Conservation (phyloP, 2,329 filamentous ascomycete species). For the Atkinsonella hypoxylon region DNA sequence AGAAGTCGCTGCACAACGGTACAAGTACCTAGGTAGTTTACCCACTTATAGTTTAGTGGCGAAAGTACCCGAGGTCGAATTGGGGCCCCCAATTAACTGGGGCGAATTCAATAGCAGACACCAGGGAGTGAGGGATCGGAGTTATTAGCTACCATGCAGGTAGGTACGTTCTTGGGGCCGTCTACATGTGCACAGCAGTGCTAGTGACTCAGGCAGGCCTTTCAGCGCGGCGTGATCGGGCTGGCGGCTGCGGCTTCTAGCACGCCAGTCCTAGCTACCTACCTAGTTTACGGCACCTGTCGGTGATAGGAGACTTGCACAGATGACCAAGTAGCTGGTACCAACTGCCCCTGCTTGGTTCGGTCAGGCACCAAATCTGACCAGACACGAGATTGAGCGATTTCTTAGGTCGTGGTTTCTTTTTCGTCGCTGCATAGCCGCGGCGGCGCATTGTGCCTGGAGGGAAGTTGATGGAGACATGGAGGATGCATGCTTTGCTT, state of each 20-base stretch:
- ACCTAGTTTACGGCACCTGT: not conserved
- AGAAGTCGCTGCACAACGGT: too few relatives aligned
- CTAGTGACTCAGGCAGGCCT: too few relatives aligned
- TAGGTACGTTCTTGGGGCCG: not conserved
- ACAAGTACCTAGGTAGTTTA: too few relatives aligned
- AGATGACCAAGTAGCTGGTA: not conserved
- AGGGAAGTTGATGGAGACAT: not conserved
- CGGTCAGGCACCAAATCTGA: not conserved
- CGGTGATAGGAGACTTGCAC: not conserved
- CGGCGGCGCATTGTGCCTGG: not conserved
- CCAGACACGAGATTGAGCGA: not conserved
- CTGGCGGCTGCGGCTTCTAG: conserved; percentile 3
- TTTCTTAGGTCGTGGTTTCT: not conserved
- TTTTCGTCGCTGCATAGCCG: not conserved
- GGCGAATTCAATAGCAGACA: too few relatives aligned
- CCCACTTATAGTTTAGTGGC: too few relatives aligned
- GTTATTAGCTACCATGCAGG: too few relatives aligned
- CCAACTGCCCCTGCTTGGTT: not conserved
- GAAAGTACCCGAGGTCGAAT: too few relatives aligned
- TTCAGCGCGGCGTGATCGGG: conserved; percentile 6
- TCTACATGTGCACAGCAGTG: too few relatives aligned
- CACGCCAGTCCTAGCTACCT: not conserved
- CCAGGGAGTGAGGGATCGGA: too few relatives aligned
- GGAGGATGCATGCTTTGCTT: not conserved
- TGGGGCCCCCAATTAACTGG: too few relatives aligned